These are phyloP conservation scores for Wallacemonas collosoma DNA, from an alignment of 208 protist genomes.

Conservation along the genomic window DNA sequence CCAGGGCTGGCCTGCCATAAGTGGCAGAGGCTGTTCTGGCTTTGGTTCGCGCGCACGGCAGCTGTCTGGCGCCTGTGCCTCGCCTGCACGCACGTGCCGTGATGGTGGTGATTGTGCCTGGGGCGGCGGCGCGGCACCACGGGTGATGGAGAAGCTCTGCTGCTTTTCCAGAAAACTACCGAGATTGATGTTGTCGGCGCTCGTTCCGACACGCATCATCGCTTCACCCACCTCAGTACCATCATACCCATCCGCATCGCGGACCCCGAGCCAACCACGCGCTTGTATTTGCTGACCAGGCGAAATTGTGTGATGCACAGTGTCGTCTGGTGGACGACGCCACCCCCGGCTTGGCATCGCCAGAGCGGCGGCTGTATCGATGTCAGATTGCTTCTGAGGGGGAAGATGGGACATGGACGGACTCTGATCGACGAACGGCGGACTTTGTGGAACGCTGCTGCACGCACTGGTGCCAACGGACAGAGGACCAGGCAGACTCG, in stretches of 20 bases:
- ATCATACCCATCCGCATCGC: neutral
- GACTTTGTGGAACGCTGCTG: neutral
- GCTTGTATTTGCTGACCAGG: neutral
- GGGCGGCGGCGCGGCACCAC: neutral
- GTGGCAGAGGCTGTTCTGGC: neutral
- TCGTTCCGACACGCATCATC: neutral
- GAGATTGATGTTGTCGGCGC: constrained; percentile 3
- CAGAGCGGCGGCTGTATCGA: too few relatives aligned
- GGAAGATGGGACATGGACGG: neutral
- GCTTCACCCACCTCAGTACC: neutral
- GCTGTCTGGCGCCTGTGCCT: neutral
- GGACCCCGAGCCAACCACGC: neutral
- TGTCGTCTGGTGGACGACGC: neutral
- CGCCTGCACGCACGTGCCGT: neutral
- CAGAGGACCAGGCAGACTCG: neutral
- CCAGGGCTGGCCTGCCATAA: too few relatives aligned
- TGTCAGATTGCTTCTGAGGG: neutral
- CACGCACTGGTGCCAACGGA: neutral
- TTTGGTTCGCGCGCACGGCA: neutral
- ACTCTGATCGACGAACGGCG: constrained; percentile 3
- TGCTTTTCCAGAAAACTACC: constrained; percentile 2
- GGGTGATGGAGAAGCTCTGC: constrained; percentile 10
- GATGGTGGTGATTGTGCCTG: neutral
- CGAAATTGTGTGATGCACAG: neutral
- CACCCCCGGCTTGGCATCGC: too few relatives aligned